phyloP scores from a whole-genome alignment of 2,329 filamentous ascomycete genomes.

The Exophiala lecanii-corni region DNA sequence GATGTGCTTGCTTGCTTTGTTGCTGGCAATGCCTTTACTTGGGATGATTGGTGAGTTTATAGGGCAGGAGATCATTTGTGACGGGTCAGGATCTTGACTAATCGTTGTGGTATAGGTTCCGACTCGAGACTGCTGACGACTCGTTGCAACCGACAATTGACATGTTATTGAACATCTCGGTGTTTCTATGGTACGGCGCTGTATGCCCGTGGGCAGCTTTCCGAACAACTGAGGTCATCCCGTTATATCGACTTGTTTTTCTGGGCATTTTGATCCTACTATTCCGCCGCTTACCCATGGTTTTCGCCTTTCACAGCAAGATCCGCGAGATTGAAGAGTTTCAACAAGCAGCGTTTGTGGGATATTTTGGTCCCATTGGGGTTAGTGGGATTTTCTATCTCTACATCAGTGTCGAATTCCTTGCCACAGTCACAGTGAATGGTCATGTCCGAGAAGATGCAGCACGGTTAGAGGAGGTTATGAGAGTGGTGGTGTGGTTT shows the following conservation, averaged over 20 bases:
- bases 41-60: conserved; percentile 55
- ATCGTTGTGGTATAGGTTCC: conserved; percentile 60
- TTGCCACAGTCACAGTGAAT: conserved; percentile 54
- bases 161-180: conserved; percentile 82
- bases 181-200: conserved; percentile 90
- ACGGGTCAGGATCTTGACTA: too few relatives aligned
- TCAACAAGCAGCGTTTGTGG: conserved; percentile 76
- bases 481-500: conserved; percentile 79
- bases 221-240: conserved; percentile 61
- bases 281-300: conserved; percentile 70
- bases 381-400: conserved; percentile 89
- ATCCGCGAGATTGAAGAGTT: conserved; percentile 74
- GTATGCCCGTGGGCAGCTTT: conserved; percentile 78
- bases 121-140: conserved; percentile 81
- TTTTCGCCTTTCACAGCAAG: conserved; percentile 66
- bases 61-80: not conserved
- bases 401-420: conserved; percentile 72
- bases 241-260: conserved; percentile 66
- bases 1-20: conserved; percentile 91
- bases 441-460: conserved; percentile 63
- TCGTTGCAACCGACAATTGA: conserved; percentile 91
- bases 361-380: conserved; percentile 90
- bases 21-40: conserved; percentile 84
- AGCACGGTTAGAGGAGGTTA: conserved; percentile 58
- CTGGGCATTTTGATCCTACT: conserved; percentile 73